Percentiles rank a stretch among this genome's conserved stretches.
phyloP scores from a whole-genome alignment of 75 land plant genomes.

The Pinus taeda region DNA sequence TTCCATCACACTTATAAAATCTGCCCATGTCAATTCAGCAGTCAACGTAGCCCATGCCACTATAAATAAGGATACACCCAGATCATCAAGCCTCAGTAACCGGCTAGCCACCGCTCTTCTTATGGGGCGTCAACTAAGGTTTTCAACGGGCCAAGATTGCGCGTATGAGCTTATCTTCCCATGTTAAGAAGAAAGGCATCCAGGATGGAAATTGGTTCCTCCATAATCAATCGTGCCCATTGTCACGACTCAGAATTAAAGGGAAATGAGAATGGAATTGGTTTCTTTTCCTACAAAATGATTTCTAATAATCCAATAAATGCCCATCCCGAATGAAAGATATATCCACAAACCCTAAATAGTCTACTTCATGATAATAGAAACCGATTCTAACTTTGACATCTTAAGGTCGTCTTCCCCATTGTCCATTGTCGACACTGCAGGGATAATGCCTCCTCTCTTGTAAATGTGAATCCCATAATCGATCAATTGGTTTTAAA shows the following conservation, averaged over 20 bases:
- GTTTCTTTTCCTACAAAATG: constrained; percentile 50
- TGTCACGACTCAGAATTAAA: constrained; percentile 90
- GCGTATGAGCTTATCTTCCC: too few relatives aligned
- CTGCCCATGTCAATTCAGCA: too few relatives aligned
- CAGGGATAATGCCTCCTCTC: constrained; percentile 47
- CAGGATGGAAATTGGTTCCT: constrained; percentile 3
- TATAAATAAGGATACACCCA: too few relatives aligned
- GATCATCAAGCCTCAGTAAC: too few relatives aligned
- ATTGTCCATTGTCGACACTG: constrained; percentile 45
- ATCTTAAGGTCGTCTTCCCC: neutral
- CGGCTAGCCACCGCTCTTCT: too few relatives aligned
- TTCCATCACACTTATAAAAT: too few relatives aligned
- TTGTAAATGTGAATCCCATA: neutral
- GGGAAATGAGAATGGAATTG: constrained; percentile 63
- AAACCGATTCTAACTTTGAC: constrained; percentile 9
- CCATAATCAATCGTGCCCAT: constrained; percentile 97
- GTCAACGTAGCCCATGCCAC: too few relatives aligned
- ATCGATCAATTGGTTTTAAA: neutral
- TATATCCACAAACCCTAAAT: constrained; percentile 44
- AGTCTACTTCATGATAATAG: constrained; percentile 51
- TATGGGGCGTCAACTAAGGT: too few relatives aligned
- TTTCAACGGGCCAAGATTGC: too few relatives aligned
- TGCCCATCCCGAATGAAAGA: constrained; percentile 49
- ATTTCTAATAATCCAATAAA: constrained; percentile 37
- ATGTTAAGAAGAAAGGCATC: too few relatives aligned